These are phyloP conservation scores for Sphaceloma murrayae DNA, from an alignment of 2,329 filamentous ascomycete species.

Conservation along the genomic window DNA sequence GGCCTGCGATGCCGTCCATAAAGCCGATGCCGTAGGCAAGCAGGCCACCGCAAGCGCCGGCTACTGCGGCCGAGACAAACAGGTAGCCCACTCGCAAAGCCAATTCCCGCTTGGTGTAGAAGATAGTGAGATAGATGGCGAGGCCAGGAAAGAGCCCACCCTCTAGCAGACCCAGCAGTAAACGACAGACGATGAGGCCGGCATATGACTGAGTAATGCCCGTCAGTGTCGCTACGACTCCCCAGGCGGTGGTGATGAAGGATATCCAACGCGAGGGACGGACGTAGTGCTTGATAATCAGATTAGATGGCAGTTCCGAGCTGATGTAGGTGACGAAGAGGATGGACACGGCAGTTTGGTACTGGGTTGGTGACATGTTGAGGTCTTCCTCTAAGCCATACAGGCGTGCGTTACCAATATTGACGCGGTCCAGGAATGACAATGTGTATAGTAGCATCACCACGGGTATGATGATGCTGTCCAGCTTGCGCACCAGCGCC, in stretches of 20 bases:
- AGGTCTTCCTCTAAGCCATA: slow-evolving; percentile 56
- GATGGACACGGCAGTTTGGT: slow-evolving; percentile 46
- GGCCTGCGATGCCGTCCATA: slow-evolving; percentile 57
- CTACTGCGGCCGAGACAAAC: slow-evolving; percentile 60
- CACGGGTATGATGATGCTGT: slow-evolving; percentile 54
- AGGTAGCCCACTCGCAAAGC: slow-evolving; percentile 64
- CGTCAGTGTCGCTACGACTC: slow-evolving; percentile 58
- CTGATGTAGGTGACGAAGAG: slow-evolving; percentile 40
- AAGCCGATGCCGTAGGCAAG: slow-evolving; percentile 65
- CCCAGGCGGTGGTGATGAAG: slow-evolving; percentile 51
- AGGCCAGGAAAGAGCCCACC: slow-evolving; percentile 62
- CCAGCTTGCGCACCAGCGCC: slow-evolving; percentile 52
- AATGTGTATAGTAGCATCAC: slow-evolving; percentile 64
- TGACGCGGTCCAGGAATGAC: slow-evolving; percentile 61
- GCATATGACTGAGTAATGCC: slow-evolving; percentile 58
- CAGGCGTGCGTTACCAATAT: slow-evolving; percentile 52
- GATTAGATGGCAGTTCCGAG: slow-evolving; percentile 37
- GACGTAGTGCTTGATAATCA: slow-evolving; percentile 38
- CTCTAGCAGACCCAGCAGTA: slow-evolving; percentile 60
- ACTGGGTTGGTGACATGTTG: slow-evolving; percentile 52
- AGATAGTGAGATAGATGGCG: slow-evolving; percentile 61
- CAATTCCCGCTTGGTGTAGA: slow-evolving; percentile 65
- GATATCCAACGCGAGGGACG: slow-evolving; percentile 42
- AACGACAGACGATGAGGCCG: slow-evolving; percentile 56
- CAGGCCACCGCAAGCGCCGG: slow-evolving; percentile 62